Base-by-base conservation (phyloP, 106 monocot species). In the Dioscorea dumetorum region DNA sequence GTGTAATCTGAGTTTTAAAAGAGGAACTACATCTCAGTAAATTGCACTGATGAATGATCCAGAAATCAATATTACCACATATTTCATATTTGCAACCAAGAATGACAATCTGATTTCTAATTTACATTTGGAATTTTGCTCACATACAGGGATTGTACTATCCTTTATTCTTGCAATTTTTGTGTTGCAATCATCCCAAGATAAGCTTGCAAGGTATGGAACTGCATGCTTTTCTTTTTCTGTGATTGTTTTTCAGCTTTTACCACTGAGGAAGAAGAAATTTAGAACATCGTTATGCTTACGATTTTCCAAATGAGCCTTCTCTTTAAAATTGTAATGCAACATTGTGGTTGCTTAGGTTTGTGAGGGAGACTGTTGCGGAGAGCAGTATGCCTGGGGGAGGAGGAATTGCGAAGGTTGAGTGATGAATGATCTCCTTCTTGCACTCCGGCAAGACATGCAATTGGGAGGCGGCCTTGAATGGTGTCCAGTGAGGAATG, bases 131-230 rank as follows among this genome's bases (percentile, higher is more conserved):
- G 58, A n/a, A 4, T 49, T n/a, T 70, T 61, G 20, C 28, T 28
- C 3, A 62, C 0, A 67, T 64, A 18, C 91, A 93, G 90, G 92
- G 64, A 92, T 99, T 14, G 20, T 81, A 24, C 62, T 99, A 34
- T 99, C 97, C 7, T 90, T 99, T 48, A 77, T 93, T 68, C 90
- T 99, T 34, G 89, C 97, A 22, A 87, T 99, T 41, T 99, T 90
- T 63, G 90, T 99, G 34, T 76, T 99, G 70, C 92, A 99, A 70
- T 89, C 97, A 62, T 99, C 97, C 73, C 86, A 85, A 52, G 97
- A 99, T 19, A 93, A 99, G 59, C 56, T 99, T 33, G 74, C 84
- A 68, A 86, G 89, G 97, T 99, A 81, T 48, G 22, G 28, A 10
- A 16, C 67, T 33, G 28, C 23, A 28, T 33, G 19, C 20, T 59